A percentile compares a stretch with the other conserved stretches of the same genome.
Conservation (phyloP, 306 rosid genomes). For the Hippophae gyantsensis region DNA sequence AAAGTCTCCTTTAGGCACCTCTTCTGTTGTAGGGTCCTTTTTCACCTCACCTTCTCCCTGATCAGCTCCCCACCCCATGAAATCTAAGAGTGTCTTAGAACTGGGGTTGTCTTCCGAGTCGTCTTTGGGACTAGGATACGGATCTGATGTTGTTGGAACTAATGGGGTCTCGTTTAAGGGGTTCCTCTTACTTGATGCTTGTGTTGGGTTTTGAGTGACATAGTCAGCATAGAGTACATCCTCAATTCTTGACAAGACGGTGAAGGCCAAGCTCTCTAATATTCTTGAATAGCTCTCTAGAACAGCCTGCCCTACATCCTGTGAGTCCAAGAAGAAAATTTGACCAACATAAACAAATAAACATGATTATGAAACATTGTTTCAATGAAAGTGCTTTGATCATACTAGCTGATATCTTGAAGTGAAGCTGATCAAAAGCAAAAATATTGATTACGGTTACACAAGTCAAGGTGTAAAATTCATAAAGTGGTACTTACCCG, state of each 20-base stretch:
- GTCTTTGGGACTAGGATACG: constrained; percentile 28
- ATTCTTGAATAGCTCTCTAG: constrained; percentile 94
- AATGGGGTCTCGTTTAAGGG: constrained; percentile 10
- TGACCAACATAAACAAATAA: neutral
- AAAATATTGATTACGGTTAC: neutral
- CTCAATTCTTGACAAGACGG: constrained; percentile 82
- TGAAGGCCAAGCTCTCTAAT: constrained; percentile 87
- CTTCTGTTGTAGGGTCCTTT: constrained; percentile 38
- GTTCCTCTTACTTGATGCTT: constrained; percentile 18
- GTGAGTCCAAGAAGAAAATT: constrained; percentile 12
- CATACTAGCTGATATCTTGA: neutral
- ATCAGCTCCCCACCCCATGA: constrained; percentile 84
- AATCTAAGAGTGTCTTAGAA: constrained; percentile 78
- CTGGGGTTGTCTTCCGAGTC: constrained; percentile 34
- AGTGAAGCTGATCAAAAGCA: neutral
- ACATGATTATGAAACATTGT: neutral
- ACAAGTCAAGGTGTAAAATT: neutral
- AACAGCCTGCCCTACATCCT: constrained; percentile 97
- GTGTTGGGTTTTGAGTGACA: constrained; percentile 43
- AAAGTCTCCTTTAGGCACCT: constrained; percentile 15
- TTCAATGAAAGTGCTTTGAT: too few relatives aligned
- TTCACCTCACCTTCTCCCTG: constrained; percentile 35
- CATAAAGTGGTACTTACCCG: constrained; percentile 25
- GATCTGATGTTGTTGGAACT: constrained; percentile 28
- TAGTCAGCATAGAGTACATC: constrained; percentile 78